Base-by-base conservation (phyloP, 208 protist genomes). In the Trypanosoma mega region DNA sequence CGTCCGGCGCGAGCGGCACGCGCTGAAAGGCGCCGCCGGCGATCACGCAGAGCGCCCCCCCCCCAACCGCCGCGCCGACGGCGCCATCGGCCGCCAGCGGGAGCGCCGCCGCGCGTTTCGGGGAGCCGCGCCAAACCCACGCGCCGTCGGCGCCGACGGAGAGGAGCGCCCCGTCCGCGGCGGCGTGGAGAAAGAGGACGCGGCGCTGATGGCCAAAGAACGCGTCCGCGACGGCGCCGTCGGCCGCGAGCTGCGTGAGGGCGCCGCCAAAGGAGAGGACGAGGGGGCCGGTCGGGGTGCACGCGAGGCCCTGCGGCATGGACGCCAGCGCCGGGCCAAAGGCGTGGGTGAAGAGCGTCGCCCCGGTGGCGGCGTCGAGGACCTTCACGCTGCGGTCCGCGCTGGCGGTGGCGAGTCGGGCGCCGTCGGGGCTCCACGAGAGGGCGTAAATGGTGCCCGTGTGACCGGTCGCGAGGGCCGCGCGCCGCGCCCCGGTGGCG, bases 261-360 rank as follows among this genome's bases (percentile, higher is more conserved):
- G 54, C 53, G 26, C 77, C 77, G 36, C 61, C 61, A 41, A 84
- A 46, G 11, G 72, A 79, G 30, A 66, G 54, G 12, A 72, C 39
- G 12, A 74, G 30, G 23, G 71, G 18, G 18, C 68, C 72, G 1
- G 43, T 51, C 9, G 58, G 20, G 12, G 67, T 76, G 27, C 53
- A 72, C 27, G 46, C 63, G 11, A 84, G 46, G 33, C 68, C 72
- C 47, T 84, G 77, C 53, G 76, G 72, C 77, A 84, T 84, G 53
- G 71, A 55, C 9, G 23, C 20, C 20, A 77, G 46, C 24, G 34
- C 55, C 5, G n/a, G 54, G 46, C 77, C 77, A 3, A 79, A 39
- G 31, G 18, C 41, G 18, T 66, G 65, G 18, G 45, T 50, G 20
- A 46, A n/a, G 2, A 73, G 20, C 3, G 41, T 1, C 11, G 18